Base-by-base conservation (phyloP, 352 stramenopile species). In the Discostella stelligera region DNA sequence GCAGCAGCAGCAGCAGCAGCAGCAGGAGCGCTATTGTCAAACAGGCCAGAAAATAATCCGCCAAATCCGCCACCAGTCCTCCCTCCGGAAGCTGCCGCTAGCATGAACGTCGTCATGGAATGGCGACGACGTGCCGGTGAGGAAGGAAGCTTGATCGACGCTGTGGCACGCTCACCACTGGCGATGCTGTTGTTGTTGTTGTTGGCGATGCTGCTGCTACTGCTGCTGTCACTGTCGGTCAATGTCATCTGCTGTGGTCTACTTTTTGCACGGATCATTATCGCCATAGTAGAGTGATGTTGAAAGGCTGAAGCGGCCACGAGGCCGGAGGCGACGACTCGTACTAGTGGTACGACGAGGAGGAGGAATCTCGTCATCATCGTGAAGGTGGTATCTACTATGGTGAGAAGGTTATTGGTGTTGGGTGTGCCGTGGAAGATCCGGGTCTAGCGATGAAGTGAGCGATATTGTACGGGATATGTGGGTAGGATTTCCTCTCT, bases 11-110 rank as follows among this genome's bases (percentile, higher is more conserved):
- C 56, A 18, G 32, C 54, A 27, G 16, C 44, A 16, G 39, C 55
- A 18, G 32, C 54, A 27, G 16, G 30, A 16, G 39, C 55, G 13
- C n/a, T 58, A 7, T 65, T 56, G n/a, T 63, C 69, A 52, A 84
- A 84, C 3, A 87, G 66, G 18, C 64, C 66, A 37, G 59, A 73
- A 56, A 84, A 72, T 32, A 84, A 78, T 23, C 64, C 65, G 44
- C 60, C 59, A 20, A 32, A 32, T 32, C 49, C 50, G 25, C 21
- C n/a, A 37, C n/a, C n/a, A n/a, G n/a, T n/a, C n/a, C n/a, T 56
- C 16, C 37, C 37, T n/a, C 63, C 27, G 20, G 20, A 46, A 7
- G 20, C 50, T 21, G 18, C 64, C 1, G 53, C 53, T 41, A 72
- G 50, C 64, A 72, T 78, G 2, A 32, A 2, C 21, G 50, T 61